Percentiles rank a stretch among this genome's conserved stretches.
Evolutionary conservation across 768 basidiomycete species (phyloP).

Genomic region (Boletus rubescentipes): DNA sequence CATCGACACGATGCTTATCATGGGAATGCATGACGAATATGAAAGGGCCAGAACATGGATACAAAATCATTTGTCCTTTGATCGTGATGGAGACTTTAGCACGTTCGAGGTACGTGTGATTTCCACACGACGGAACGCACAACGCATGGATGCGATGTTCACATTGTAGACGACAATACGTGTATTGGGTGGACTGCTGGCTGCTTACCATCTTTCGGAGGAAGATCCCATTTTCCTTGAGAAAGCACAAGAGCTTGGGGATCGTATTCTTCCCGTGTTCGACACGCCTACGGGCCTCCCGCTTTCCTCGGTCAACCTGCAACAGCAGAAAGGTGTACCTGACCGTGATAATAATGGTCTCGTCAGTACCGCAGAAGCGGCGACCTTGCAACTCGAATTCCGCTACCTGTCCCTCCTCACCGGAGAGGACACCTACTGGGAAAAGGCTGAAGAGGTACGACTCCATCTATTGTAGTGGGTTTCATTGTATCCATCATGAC

Average conservation of each 20-base stretch:
- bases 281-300: slow-evolving; percentile 82
- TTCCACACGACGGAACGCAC: background rate
- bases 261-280: slow-evolving; percentile 83
- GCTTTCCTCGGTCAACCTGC: slow-evolving; percentile 76
- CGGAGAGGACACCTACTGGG: slow-evolving; percentile 78
- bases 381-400: slow-evolving; percentile 88
- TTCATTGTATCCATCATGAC: background rate
- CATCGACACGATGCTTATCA: slow-evolving; percentile 82
- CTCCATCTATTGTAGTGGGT: background rate
- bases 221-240: slow-evolving; percentile 69
- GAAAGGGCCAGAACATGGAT: slow-evolving; percentile 78
- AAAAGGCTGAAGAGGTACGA: slow-evolving; percentile 67
- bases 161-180: slow-evolving; percentile 80
- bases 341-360: slow-evolving; percentile 59
- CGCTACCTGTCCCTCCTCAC: slow-evolving; percentile 82
- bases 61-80: slow-evolving; percentile 63
- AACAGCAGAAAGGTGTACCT: slow-evolving; percentile 53
- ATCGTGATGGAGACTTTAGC: slow-evolving; percentile 75
- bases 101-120: slow-evolving; percentile 77
- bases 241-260: slow-evolving; percentile 79
- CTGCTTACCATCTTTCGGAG: slow-evolving; percentile 77
- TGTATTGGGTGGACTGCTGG: slow-evolving; percentile 85
- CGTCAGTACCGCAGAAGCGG: slow-evolving; percentile 82
- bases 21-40: slow-evolving; percentile 83
- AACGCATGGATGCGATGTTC: slow-evolving; percentile 3